Conservation (phyloP, 371 early-diverging fungal genomes). For the Mucor saturninus region DNA sequence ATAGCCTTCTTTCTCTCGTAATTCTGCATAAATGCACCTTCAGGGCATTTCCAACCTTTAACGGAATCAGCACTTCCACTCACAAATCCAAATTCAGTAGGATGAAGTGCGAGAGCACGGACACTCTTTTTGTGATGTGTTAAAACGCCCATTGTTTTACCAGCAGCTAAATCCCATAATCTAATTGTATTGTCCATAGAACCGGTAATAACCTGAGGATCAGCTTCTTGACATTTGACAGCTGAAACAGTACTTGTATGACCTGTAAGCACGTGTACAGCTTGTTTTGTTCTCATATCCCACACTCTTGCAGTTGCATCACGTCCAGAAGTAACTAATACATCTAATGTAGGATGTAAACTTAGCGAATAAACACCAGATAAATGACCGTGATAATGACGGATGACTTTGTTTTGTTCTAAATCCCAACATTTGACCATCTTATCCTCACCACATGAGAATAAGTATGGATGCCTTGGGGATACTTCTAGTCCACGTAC, state of each 20-base stretch:
- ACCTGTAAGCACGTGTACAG: constrained; percentile 89
- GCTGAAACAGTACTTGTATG: constrained; percentile 87
- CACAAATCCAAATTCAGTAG: constrained; percentile 93
- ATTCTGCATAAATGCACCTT: constrained; percentile 93
- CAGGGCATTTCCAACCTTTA: constrained; percentile 96
- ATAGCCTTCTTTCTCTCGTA: constrained; percentile 89
- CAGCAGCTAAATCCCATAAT: constrained; percentile 96
- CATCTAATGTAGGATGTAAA: constrained; percentile 93
- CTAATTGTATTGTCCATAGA: constrained; percentile 93
- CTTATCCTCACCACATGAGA: constrained; percentile 96
- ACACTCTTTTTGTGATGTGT: constrained; percentile 98
- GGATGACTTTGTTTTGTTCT: constrained; percentile 96
- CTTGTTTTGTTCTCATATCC: constrained; percentile 97
- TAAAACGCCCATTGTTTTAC: constrained; percentile 90
- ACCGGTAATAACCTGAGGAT: constrained; percentile 95
- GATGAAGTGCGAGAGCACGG: constrained; percentile 89
- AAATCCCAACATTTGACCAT: constrained; percentile 98
- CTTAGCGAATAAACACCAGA: constrained; percentile 90
- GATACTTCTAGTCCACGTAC: constrained; percentile 95
- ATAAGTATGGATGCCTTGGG: constrained; percentile 93
- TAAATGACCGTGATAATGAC: constrained; percentile 97
- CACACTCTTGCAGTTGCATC: constrained; percentile 95
- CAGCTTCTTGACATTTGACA: constrained; percentile 91
- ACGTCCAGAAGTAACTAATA: constrained; percentile 93
- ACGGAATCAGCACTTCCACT: constrained; percentile 91